Conservation (phyloP, 2,329 filamentous ascomycete genomes). For the Phialophora tarda region DNA sequence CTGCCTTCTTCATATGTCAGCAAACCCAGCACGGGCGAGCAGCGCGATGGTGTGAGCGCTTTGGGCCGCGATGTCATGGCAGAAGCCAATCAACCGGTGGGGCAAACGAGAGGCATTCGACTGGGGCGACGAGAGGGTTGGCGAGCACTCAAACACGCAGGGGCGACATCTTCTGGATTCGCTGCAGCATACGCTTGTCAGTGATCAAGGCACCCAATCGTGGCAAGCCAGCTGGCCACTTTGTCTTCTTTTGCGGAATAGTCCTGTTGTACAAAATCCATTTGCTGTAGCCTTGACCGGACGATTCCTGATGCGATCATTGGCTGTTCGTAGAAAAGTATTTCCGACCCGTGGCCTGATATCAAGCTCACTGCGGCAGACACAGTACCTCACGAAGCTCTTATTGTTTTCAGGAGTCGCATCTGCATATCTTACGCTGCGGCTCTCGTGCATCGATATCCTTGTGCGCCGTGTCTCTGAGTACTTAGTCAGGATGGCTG, state of each 20-base stretch:
- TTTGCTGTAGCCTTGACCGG: neutral
- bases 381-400: neutral
- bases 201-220: slow-evolving; percentile 32
- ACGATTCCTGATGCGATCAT: neutral
- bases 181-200: slow-evolving; percentile 9
- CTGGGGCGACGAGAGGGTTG: slow-evolving; percentile 19
- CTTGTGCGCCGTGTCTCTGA: neutral
- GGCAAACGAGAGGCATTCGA: slow-evolving; percentile 9
- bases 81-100: slow-evolving; percentile 32
- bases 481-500: neutral
- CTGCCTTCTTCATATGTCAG: slow-evolving; percentile 21
- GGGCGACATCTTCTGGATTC: slow-evolving; percentile 16
- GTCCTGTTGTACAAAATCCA: neutral
- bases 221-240: slow-evolving; percentile 27
- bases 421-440: neutral
- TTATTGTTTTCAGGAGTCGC: neutral
- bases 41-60: slow-evolving; percentile 7
- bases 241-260: slow-evolving; percentile 7
- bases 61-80: slow-evolving; percentile 25
- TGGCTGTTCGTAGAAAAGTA: neutral
- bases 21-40: slow-evolving; percentile 12
- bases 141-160: slow-evolving; percentile 11
- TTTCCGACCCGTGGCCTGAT: neutral
- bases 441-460: neutral
- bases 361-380: neutral